A percentile compares a stretch with the other conserved stretches of the same genome.
Conservation (phyloP, 169 alveolate species). For the Cryptosporidium sp. region DNA sequence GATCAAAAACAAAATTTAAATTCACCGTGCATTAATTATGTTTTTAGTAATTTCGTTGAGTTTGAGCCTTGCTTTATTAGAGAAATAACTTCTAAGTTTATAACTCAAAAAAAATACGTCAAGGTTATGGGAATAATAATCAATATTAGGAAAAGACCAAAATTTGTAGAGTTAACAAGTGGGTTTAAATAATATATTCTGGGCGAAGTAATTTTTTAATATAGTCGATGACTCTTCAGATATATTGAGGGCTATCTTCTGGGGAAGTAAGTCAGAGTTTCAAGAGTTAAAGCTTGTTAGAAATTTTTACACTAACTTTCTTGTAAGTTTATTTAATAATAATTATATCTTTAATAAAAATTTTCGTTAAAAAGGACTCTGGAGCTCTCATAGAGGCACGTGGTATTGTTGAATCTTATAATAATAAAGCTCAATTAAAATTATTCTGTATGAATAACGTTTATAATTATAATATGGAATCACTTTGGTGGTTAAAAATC, state of each 20-base stretch:
- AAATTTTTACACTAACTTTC: conserved; percentile 19
- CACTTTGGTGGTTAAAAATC: conserved; percentile 60
- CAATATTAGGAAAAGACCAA: conserved; percentile 29
- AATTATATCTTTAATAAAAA: background rate
- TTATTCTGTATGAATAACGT: conserved; percentile 10
- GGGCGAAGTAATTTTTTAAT: background rate
- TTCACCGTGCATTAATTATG: background rate
- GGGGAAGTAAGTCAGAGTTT: conserved; percentile 28
- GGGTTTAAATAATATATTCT: conserved; percentile 9
- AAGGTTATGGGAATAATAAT: conserved; percentile 31
- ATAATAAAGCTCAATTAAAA: conserved; percentile 48
- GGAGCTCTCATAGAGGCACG: conserved; percentile 59
- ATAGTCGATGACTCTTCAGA: conserved; percentile 70
- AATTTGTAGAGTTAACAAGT: conserved; percentile 53
- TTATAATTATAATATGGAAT: conserved; percentile 19
- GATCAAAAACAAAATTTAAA: background rate
- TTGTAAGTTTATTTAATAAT: conserved; percentile 18
- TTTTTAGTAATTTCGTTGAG: background rate
- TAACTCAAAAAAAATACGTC: conserved; percentile 14
- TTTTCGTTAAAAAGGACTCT: background rate
- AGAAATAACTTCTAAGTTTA: background rate
- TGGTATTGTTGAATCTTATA: conserved; percentile 47
- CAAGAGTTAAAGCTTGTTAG: conserved; percentile 16
- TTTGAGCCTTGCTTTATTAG: conserved; percentile 16
- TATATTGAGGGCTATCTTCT: conserved; percentile 39